Base-by-base conservation (phyloP, 2,329 filamentous ascomycete genomes). In the Immersiporthe knoxdaviesiana region DNA sequence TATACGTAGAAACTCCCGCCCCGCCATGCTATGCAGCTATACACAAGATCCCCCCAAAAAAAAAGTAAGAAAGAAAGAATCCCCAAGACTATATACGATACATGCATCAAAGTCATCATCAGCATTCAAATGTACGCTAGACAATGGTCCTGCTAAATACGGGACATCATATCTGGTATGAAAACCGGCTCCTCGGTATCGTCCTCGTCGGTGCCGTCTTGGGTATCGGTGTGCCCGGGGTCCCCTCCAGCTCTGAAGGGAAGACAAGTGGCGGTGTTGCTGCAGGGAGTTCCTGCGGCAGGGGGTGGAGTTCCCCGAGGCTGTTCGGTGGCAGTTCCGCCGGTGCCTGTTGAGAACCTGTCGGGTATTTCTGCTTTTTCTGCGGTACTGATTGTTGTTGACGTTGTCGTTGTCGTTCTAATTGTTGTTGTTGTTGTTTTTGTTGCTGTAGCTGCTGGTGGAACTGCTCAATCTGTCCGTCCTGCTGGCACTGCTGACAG, bases 231-330 rank as follows among this genome's bases (percentile, higher is more conserved):
- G 21, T 50, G 11, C 12, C 41, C 54, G 27, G 30, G 41, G 37
- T 59, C 54, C 54, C 65, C 14, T 66, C 65, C 41, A 66, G 39
- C 24, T 66, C 65, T 11, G 61, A 56, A 8, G 39, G 39, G 14
- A 66, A 66, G 27, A 60, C 44, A 14, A 61, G 30, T 10, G 65
- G 54, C 35, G 65, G 54, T 50, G 41, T 56, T 27, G 62, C 63
- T 24, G 60, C 64, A 6, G 69, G 63, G 27, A 71, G 47, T 47
- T 71, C 67, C 7, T 71, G 63, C 7, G 59, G 64, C 7, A 37
- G 54, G 27, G 56, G 56, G 21, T 35, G 5, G 16, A 66, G 39
- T 7, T 66, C 44, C 1, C 44, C 54, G 11, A 64, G 32, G 18
- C 54, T 39, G 35, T 66, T 66, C 11, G 65, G 65, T 18, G 65